phyloP scores from a whole-genome alignment of 1,284 basidiomycete genomes.

The Peniophora sp. region DNA sequence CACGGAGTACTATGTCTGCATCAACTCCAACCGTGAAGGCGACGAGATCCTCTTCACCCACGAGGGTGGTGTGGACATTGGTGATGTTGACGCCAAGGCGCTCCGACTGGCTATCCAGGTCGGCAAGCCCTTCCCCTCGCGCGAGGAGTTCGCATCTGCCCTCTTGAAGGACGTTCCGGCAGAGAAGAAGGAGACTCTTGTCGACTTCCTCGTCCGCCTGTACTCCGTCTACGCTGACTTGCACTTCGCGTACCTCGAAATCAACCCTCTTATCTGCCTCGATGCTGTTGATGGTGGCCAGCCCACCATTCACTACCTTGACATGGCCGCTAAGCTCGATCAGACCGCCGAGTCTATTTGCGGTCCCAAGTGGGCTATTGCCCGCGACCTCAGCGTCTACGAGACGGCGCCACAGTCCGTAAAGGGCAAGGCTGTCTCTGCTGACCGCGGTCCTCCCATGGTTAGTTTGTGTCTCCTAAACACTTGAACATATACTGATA shows the following conservation, averaged over 20 bases:
- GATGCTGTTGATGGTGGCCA: constrained; percentile 71
- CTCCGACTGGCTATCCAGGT: constrained; percentile 86
- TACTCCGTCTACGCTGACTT: constrained; percentile 98
- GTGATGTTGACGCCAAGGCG: constrained; percentile 97
- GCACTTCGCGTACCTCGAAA: constrained; percentile 98
- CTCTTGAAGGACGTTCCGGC: constrained; percentile 78
- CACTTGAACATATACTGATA: not conserved
- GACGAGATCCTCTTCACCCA: constrained; percentile 98
- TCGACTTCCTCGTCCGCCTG: constrained; percentile 91
- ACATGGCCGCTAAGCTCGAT: constrained; percentile 99
- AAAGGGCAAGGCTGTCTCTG: constrained; percentile 50
- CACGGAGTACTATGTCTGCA: constrained; percentile 98
- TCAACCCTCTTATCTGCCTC: constrained; percentile 96
- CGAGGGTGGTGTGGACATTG: constrained; percentile 98
- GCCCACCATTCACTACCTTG: constrained; percentile 90
- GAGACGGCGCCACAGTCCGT: constrained; percentile 37
- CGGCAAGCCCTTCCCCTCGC: constrained; percentile 70
- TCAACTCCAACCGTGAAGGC: constrained; percentile 92
- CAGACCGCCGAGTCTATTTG: constrained; percentile 98
- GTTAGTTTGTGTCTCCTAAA: constrained; percentile 24
- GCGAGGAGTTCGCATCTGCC: constrained; percentile 65
- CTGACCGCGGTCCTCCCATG: constrained; percentile 97
- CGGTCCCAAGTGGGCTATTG: constrained; percentile 98
- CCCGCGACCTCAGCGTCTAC: constrained; percentile 81
- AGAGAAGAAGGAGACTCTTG: constrained; percentile 79